A percentile compares a stretch with the other conserved stretches of the same genome.
Evolutionary conservation across 768 basidiomycete genomes (phyloP).

Genomic region (Cystofilobasidium ferigula): DNA sequence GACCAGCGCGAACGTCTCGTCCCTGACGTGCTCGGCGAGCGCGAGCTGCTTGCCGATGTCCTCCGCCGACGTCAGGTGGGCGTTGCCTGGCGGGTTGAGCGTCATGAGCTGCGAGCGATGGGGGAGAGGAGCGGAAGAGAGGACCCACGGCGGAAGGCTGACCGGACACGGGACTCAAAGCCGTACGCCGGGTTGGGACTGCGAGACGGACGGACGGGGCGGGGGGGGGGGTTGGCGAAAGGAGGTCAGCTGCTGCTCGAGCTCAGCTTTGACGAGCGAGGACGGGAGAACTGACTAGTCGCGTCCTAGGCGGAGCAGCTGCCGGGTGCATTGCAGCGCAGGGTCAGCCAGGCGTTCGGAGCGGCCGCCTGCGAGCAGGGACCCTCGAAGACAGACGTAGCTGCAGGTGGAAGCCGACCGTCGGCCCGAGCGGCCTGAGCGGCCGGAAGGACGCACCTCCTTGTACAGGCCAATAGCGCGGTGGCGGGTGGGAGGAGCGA

Average conservation of each 20-base stretch:
- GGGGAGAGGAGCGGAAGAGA: background rate
- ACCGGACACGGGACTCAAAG: background rate
- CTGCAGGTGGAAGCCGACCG: too few relatives aligned
- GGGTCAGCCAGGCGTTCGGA: background rate
- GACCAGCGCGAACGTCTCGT: slow-evolving; percentile 1
- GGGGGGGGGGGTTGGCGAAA: background rate
- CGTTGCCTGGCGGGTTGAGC: background rate
- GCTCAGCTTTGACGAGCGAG: too few relatives aligned
- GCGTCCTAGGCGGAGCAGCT: background rate
- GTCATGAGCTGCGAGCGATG: too few relatives aligned
- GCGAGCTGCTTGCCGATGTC: background rate
- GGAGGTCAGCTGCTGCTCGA: background rate
- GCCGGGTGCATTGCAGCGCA: background rate
- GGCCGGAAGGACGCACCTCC: background rate
- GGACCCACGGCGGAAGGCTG: background rate
- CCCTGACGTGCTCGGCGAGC: background rate
- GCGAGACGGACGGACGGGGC: background rate
- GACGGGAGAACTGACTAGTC: background rate
- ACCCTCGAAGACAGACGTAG: too few relatives aligned
- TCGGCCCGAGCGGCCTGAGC: too few relatives aligned
- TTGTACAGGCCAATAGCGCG: background rate
- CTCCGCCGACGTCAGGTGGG: background rate
- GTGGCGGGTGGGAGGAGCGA: background rate
- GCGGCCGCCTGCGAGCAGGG: too few relatives aligned
- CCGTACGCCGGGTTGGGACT: slow-evolving; percentile 3